Evolutionary conservation across 2,329 filamentous ascomycete genomes (phyloP), one percentile per base, ranked within the genome.

Genomic region (Trichoderma lentiforme): DNA sequence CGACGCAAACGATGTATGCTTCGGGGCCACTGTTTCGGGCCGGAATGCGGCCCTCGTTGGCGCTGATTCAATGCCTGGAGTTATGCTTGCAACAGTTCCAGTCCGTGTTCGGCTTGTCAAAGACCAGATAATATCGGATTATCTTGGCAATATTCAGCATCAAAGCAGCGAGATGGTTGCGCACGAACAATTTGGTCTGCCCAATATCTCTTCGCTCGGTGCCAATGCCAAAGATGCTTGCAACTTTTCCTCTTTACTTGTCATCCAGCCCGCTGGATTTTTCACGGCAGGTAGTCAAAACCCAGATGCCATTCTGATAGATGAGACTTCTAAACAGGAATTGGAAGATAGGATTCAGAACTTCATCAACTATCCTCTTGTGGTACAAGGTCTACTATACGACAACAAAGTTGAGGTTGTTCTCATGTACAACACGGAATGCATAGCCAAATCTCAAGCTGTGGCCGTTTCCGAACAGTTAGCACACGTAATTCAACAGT

Each of bases 101-200:
- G 51, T 71, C 60, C 61, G 69, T 14, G 47, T 71, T 58, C 69
- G 4, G 4, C 39, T 70, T 15, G 21, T 56, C 21, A 28, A 39
- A 28, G 21, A 53, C n/a, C 67, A 73, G 43, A 28, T 32, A 32
- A 36, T 73, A 7, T 51, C 32, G 2, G 28, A 63, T n/a, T 76
- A 73, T 30, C 73, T 76, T 11, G 30, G 43, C 9, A 47, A 47
- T n/a, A 66, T 79, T 4, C 78, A 80, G 72, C 61, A 71, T 24
- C 73, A 73, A 67, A 68, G 74, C 8, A 56, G 71, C 24, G 75
- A 79, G 51, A 76, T 76, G 75, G 71, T 74, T 18, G 67, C 73
- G 3, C 73, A 71, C 60, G 79, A 77, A 61, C 73, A 79, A 26
- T 72, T 77, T 21, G 77, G 77, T 12, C 68, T 81, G 3, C 74